Conservation (phyloP, 1,139 yeast genomes). For the Taphrina wiesneri region DNA sequence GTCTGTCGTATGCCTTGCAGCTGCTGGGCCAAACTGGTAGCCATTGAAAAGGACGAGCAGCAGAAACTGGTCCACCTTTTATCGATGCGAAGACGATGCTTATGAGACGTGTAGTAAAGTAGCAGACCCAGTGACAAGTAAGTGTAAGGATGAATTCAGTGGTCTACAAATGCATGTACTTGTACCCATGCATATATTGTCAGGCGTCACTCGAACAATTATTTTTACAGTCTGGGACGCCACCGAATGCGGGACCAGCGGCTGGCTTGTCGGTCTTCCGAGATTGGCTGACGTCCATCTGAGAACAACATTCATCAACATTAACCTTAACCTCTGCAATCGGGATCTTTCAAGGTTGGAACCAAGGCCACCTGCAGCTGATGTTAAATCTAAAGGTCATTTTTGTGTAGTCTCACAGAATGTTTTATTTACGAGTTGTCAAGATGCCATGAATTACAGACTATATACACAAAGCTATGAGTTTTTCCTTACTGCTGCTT, state of each 20-base stretch:
- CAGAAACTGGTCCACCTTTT: not conserved
- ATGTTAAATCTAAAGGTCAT: too few relatives aligned
- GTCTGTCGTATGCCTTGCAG: conserved; percentile 59
- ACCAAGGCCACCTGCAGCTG: too few relatives aligned
- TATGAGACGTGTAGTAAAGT: too few relatives aligned
- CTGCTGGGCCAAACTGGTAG: conserved; percentile 72
- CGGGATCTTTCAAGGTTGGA: too few relatives aligned
- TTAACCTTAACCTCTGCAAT: too few relatives aligned
- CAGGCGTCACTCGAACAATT: not conserved
- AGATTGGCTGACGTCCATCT: not conserved
- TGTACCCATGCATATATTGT: too few relatives aligned
- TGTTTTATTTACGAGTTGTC: not conserved
- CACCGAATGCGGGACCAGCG: not conserved
- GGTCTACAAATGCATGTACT: too few relatives aligned
- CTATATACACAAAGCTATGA: not conserved
- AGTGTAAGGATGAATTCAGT: too few relatives aligned
- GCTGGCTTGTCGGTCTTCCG: not conserved
- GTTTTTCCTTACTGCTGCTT: conserved; percentile 4
- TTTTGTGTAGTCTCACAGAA: too few relatives aligned
- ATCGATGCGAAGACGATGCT: too few relatives aligned
- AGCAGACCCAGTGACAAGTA: too few relatives aligned
- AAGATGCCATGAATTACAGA: not conserved
- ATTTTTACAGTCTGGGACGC: not conserved
- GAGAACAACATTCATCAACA: not conserved
- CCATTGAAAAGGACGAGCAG: conserved; percentile 12